Evolutionary conservation across 2,329 filamentous ascomycete species (phyloP).

Genomic region (Metarhizium robertsii): DNA sequence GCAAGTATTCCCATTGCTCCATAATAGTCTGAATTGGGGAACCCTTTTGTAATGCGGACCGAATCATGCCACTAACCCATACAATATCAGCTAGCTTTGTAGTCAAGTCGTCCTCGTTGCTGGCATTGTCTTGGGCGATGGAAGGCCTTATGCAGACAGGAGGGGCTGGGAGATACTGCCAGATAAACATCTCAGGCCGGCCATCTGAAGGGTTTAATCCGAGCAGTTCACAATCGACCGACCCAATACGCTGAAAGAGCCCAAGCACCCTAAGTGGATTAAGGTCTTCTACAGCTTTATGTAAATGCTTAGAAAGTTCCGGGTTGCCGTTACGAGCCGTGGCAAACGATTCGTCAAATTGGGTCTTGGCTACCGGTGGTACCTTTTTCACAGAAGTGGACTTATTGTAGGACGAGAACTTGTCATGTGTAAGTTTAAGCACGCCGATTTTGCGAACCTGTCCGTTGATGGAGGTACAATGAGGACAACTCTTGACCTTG

Average conservation of each 20-base stretch:
- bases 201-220: slow-evolving; percentile 83
- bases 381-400: slow-evolving; percentile 80
- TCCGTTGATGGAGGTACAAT: slow-evolving; percentile 76
- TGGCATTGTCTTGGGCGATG: slow-evolving; percentile 83
- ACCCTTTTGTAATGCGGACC: slow-evolving; percentile 71
- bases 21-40: slow-evolving; percentile 80
- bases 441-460: slow-evolving; percentile 84
- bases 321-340: slow-evolving; percentile 67
- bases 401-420: slow-evolving; percentile 77
- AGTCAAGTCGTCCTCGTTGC: slow-evolving; percentile 91
- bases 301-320: slow-evolving; percentile 82
- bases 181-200: slow-evolving; percentile 90
- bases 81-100: slow-evolving; percentile 93
- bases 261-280: slow-evolving; percentile 83
- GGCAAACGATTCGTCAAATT: slow-evolving; percentile 76
- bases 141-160: slow-evolving; percentile 90
- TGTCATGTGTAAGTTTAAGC: slow-evolving; percentile 87
- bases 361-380: slow-evolving; percentile 68
- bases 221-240: slow-evolving; percentile 79
- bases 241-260: slow-evolving; percentile 77
- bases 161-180: slow-evolving; percentile 90
- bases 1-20: slow-evolving; percentile 96
- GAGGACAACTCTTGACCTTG: slow-evolving; percentile 75
- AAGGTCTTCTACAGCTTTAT: slow-evolving; percentile 86
- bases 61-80: slow-evolving; percentile 79